These are phyloP conservation scores for Ogataea nakhonphanomensis DNA, from an alignment of 805 yeast genomes.

Conservation along the genomic window DNA sequence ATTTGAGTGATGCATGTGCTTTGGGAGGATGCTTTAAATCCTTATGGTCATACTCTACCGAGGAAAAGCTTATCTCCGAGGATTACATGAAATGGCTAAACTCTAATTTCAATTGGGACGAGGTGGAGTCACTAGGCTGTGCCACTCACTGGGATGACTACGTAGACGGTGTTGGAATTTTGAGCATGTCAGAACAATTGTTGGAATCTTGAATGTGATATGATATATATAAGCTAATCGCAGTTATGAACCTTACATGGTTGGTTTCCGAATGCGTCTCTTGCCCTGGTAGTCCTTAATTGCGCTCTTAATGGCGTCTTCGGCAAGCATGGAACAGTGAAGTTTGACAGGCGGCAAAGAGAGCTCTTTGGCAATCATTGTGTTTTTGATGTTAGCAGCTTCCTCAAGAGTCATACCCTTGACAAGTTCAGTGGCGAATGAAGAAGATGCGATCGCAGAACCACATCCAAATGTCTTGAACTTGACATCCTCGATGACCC, in stretches of 20 bases:
- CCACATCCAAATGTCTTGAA: conserved; percentile 99
- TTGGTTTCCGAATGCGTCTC: conserved; percentile 52
- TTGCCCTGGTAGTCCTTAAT: conserved; percentile 91
- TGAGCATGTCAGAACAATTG: conserved; percentile 43
- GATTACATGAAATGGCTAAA: conserved; percentile 45
- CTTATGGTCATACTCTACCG: conserved; percentile 57
- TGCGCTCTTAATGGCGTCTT: conserved; percentile 97
- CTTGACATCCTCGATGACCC: conserved; percentile 89
- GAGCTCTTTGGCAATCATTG: conserved; percentile 90
- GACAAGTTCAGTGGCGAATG: conserved; percentile 92
- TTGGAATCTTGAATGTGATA: conserved; percentile 12
- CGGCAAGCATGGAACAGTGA: conserved; percentile 98
- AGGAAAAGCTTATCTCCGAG: conserved; percentile 19
- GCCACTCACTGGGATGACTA: conserved; percentile 46
- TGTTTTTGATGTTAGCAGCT: conserved; percentile 88
- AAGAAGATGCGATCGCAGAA: conserved; percentile 92
- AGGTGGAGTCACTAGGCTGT: conserved; percentile 40
- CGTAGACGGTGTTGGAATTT: conserved; percentile 49
- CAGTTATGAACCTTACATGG: conserved; percentile 32
- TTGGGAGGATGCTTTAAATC: conserved; percentile 88
- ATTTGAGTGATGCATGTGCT: conserved; percentile 87
- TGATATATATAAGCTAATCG: conserved; percentile 1
- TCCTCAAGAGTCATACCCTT: conserved; percentile 93
- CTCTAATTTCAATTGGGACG: conserved; percentile 46
- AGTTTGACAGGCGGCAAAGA: conserved; percentile 95